Evolutionary conservation across 306 rosid species (phyloP).

Genomic region (Notholithocarpus densiflorus): DNA sequence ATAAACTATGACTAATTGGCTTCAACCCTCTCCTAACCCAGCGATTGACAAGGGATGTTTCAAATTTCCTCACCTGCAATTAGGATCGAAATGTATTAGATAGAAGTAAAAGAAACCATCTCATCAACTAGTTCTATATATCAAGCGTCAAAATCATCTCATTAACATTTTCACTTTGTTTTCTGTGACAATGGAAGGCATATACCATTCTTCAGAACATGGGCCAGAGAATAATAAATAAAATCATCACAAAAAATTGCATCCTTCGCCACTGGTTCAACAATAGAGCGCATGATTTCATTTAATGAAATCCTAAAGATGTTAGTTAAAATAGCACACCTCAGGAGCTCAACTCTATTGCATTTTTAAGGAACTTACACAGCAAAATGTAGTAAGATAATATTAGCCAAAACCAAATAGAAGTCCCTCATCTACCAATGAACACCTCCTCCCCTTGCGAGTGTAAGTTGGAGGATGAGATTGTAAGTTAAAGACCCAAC

Average conservation of each 20-base stretch:
- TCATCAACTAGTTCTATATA: neutral
- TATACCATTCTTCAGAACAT: neutral
- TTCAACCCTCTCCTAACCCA: constrained; percentile 74
- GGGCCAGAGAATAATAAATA: neutral
- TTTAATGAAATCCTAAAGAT: neutral
- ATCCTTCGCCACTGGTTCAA: neutral
- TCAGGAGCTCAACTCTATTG: too few relatives aligned
- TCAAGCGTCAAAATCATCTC: neutral
- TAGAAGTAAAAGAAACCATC: neutral
- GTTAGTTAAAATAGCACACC: neutral
- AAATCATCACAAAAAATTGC: neutral
- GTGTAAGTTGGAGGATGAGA: too few relatives aligned
- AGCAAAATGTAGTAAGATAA: neutral
- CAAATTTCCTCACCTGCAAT: constrained; percentile 78
- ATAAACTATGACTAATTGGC: constrained; percentile 57
- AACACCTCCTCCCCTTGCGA: too few relatives aligned
- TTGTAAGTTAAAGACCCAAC: too few relatives aligned
- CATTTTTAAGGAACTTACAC: neutral
- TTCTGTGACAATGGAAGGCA: neutral
- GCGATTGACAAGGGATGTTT: constrained; percentile 52
- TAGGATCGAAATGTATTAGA: constrained; percentile 4
- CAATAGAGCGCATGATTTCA: neutral
- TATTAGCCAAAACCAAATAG: neutral
- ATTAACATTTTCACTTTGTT: neutral
- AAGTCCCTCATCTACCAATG: neutral